These are phyloP conservation scores for Fraxinus latifolia DNA, from an alignment of 305 asterid genomes.

Conservation along the genomic window DNA sequence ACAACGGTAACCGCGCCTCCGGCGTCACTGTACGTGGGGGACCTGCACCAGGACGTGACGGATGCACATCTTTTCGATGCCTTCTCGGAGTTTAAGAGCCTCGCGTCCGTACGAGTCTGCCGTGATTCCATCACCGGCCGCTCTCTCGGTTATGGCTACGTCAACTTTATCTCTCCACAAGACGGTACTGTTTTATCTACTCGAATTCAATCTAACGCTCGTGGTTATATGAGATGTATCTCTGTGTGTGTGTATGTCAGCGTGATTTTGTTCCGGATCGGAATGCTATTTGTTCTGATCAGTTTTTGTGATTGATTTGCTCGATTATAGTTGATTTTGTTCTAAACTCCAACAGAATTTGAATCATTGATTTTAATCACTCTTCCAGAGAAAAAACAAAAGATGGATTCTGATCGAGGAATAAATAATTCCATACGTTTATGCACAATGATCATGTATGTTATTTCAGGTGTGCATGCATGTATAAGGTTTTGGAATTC, in stretches of 20 bases:
- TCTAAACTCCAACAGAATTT: not conserved
- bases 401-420: not conserved
- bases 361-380: constrained; percentile 14
- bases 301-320: not conserved
- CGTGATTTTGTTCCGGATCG: not conserved
- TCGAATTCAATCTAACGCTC: not conserved
- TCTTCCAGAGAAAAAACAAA: constrained; percentile 2
- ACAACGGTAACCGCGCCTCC: constrained; percentile 38
- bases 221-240: not conserved
- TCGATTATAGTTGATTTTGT: constrained; percentile 9
- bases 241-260: not conserved
- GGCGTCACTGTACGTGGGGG: constrained; percentile 86
- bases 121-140: constrained; percentile 69
- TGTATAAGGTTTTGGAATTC: not conserved
- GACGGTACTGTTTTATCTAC: constrained; percentile 48
- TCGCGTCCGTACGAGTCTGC: constrained; percentile 78
- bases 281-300: constrained; percentile 3
- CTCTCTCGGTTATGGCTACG: constrained; percentile 87
- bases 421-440: not conserved
- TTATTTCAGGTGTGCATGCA: constrained; percentile 15
- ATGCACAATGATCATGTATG: constrained; percentile 7
- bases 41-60: constrained; percentile 59
- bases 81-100: constrained; percentile 57
- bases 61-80: constrained; percentile 55
- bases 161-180: constrained; percentile 58